A percentile compares a stretch with the other conserved stretches of the same genome.
Evolutionary conservation across 768 basidiomycete genomes (phyloP).

Genomic region (Pleurotus salmoneostramineus): DNA sequence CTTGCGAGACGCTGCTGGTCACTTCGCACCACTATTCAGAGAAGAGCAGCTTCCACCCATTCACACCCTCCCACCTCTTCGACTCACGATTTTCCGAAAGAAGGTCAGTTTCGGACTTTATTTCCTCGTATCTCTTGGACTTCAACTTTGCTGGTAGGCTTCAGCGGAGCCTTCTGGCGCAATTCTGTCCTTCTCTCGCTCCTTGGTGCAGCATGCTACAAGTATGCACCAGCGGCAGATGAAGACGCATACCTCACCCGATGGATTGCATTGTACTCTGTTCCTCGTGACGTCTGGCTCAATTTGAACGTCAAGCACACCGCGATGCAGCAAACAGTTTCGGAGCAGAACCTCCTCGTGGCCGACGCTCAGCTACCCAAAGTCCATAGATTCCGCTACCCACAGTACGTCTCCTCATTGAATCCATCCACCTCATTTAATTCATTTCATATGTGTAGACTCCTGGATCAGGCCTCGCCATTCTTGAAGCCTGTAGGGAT

Average conservation of each 20-base stretch:
- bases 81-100: slow-evolving; percentile 40
- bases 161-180: slow-evolving; percentile 64
- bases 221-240: slow-evolving; percentile 59
- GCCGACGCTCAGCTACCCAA: slow-evolving; percentile 38
- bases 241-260: slow-evolving; percentile 64
- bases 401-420: slow-evolving; percentile 58
- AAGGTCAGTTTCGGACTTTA: slow-evolving; percentile 41
- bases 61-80: slow-evolving; percentile 30
- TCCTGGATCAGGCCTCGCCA: slow-evolving; percentile 56
- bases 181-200: slow-evolving; percentile 52
- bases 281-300: slow-evolving; percentile 53
- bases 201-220: slow-evolving; percentile 53
- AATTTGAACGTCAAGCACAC: slow-evolving; percentile 56
- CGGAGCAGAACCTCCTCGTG: slow-evolving; percentile 39
- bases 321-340: slow-evolving; percentile 34
- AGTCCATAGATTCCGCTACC: slow-evolving; percentile 65
- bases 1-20: slow-evolving; percentile 8
- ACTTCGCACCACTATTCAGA: slow-evolving; percentile 27
- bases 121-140: background rate
- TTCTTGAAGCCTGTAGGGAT: slow-evolving; percentile 58
- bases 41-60: slow-evolving; percentile 37
- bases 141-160: slow-evolving; percentile 36
- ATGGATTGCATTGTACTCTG: slow-evolving; percentile 57
- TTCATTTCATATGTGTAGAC: slow-evolving; percentile 28
- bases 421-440: slow-evolving; percentile 6